These are phyloP conservation scores for Diplocarpon rosae DNA, from an alignment of 2,329 filamentous ascomycete genomes.

Conservation along the genomic window DNA sequence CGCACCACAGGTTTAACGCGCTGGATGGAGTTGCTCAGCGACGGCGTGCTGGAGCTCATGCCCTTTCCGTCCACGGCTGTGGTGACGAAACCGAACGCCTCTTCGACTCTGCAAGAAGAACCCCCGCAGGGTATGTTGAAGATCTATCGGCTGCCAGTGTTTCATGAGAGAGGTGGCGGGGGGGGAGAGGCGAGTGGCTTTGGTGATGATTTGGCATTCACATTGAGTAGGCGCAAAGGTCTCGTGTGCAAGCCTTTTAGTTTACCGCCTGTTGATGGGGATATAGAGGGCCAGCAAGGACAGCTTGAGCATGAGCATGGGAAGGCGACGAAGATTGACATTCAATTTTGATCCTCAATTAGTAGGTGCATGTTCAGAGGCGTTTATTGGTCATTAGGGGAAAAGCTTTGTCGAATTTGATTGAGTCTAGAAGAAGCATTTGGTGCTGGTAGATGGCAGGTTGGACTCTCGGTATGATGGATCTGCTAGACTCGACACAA, in stretches of 20 bases:
- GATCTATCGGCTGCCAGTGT: slow-evolving; percentile 71
- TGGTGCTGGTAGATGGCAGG: background rate
- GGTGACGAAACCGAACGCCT: slow-evolving; percentile 32
- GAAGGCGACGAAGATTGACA: slow-evolving; percentile 25
- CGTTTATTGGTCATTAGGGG: no score
- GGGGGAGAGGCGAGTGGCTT: slow-evolving; percentile 54
- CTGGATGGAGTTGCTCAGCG: slow-evolving; percentile 76
- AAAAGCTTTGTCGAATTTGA: no score
- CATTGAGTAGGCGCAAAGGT: slow-evolving; percentile 66
- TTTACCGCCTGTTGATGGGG: slow-evolving; percentile 75
- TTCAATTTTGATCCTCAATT: slow-evolving; percentile 19
- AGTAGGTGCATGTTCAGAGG: no score
- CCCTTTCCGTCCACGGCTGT: slow-evolving; percentile 49
- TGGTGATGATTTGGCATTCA: slow-evolving; percentile 84
- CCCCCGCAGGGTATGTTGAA: slow-evolving; percentile 77
- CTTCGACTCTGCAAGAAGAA: slow-evolving; percentile 52
- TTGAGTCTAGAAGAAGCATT: no score
- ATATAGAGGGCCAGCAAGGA: slow-evolving; percentile 33
- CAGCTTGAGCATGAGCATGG: slow-evolving; percentile 22
- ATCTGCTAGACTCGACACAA: no score
- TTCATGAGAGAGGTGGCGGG: slow-evolving; percentile 81
- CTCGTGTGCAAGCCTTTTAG: slow-evolving; percentile 83
- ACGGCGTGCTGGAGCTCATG: slow-evolving; percentile 79
- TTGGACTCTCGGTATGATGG: background rate
- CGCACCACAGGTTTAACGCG: slow-evolving; percentile 64